phyloP scores from a whole-genome alignment of 805 yeast genomes.

The Candida berthetii region DNA sequence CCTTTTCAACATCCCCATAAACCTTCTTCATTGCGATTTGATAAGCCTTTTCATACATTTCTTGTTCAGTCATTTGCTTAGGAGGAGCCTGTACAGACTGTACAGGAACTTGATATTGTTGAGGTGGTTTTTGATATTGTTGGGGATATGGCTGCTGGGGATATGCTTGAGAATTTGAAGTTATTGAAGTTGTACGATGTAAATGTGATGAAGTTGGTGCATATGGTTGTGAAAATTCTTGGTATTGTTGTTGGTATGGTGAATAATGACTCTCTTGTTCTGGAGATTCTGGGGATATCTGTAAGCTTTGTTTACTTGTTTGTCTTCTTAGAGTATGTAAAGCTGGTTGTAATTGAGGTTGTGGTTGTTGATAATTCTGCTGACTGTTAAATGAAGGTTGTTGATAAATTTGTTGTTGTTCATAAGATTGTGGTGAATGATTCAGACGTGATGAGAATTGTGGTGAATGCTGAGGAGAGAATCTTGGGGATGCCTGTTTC shows the following conservation, averaged over 20 bases:
- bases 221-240: not conserved
- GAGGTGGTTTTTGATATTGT: not conserved
- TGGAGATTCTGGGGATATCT: not conserved
- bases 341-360: not conserved
- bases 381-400: not conserved
- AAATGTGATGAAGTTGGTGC: slow-evolving; percentile 1
- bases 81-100: no score
- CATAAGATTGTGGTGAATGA: not conserved
- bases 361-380: not conserved
- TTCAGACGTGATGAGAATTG: not conserved
- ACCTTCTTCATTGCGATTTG: slow-evolving; percentile 49
- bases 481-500: not conserved
- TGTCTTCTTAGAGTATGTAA: not conserved
- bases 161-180: not conserved
- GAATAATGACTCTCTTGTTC: not conserved
- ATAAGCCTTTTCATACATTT: slow-evolving; percentile 47
- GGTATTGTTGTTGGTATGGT: not conserved
- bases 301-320: not conserved
- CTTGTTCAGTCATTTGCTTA: slow-evolving; percentile 32
- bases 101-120: not conserved
- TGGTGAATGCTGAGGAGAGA: not conserved
- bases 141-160: not conserved
- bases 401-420: not conserved
- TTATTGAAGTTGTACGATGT: not conserved
- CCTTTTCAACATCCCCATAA: slow-evolving; percentile 31